Percentiles rank a stretch among this genome's conserved stretches.
Conservation (phyloP, 148 eudicot genomes). For the Vaccinium myrtillus region DNA sequence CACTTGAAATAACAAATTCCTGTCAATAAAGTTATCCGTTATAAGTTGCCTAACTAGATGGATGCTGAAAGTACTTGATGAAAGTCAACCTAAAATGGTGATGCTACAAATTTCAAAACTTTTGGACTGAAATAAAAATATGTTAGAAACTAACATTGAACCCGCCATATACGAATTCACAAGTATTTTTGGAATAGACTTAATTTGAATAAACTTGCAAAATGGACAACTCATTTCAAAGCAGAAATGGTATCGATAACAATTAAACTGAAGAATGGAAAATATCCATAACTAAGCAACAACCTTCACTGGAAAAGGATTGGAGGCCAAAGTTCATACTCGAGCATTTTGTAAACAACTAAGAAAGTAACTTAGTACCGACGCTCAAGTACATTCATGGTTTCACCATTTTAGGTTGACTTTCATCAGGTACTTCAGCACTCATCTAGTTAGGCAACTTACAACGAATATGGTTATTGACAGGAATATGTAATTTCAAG, state of each 20-base stretch:
- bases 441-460: not conserved
- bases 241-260: not conserved
- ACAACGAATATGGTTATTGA: constrained; percentile 16
- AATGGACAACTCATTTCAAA: not conserved
- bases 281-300: not conserved
- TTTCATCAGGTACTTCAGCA: not conserved
- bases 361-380: not conserved
- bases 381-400: no score
- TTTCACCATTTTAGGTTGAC: not conserved
- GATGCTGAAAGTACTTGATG: not conserved
- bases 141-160: not conserved
- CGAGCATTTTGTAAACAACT: not conserved
- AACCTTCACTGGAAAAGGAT: not conserved
- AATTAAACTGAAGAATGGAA: not conserved
- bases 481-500: constrained; percentile 34
- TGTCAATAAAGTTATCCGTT: constrained; percentile 21
- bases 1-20: constrained; percentile 34
- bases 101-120: not conserved
- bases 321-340: constrained; percentile 1
- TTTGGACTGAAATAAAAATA: not conserved
- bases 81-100: not conserved
- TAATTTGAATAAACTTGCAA: not conserved
- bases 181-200: not conserved
- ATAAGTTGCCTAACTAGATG: not conserved
- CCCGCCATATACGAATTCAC: not conserved